These are phyloP conservation scores for Capronia americana DNA, from an alignment of 2,329 filamentous ascomycete species.

Conservation along the genomic window DNA sequence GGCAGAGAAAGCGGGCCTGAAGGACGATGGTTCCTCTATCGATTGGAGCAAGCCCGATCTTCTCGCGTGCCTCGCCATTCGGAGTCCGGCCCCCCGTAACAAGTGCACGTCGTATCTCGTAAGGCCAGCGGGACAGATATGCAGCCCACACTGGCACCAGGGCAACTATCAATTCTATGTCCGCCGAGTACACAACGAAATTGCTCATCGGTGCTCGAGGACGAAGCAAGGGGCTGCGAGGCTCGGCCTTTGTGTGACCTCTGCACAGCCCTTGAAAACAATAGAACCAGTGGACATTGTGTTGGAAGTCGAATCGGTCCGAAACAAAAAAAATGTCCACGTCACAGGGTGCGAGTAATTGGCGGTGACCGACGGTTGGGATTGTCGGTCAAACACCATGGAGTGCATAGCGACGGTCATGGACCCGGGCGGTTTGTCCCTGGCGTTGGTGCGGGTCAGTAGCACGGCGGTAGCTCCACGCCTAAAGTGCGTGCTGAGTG, in stretches of 20 bases:
- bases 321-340: background rate
- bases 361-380: constrained; percentile 25
- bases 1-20: constrained; percentile 14
- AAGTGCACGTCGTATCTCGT: constrained; percentile 31
- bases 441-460: constrained; percentile 28
- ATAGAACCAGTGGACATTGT: background rate
- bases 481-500: constrained; percentile 17
- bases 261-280: background rate
- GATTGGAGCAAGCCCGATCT: constrained; percentile 16
- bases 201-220: constrained; percentile 8
- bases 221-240: constrained; percentile 7
- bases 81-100: constrained; percentile 30
- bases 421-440: constrained; percentile 23
- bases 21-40: constrained; percentile 11
- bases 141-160: constrained; percentile 9
- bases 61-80: constrained; percentile 30
- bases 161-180: constrained; percentile 19
- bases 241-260: constrained; percentile 8
- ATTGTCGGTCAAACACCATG: constrained; percentile 23
- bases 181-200: constrained; percentile 5
- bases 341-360: constrained; percentile 12
- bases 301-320: background rate
- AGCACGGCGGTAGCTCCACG: constrained; percentile 8
- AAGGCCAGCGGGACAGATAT: constrained; percentile 17
- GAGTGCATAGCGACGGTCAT: constrained; percentile 7